These are phyloP conservation scores for Botrytis pseudocinerea DNA, from an alignment of 2,329 filamentous ascomycete species.

Conservation along the genomic window DNA sequence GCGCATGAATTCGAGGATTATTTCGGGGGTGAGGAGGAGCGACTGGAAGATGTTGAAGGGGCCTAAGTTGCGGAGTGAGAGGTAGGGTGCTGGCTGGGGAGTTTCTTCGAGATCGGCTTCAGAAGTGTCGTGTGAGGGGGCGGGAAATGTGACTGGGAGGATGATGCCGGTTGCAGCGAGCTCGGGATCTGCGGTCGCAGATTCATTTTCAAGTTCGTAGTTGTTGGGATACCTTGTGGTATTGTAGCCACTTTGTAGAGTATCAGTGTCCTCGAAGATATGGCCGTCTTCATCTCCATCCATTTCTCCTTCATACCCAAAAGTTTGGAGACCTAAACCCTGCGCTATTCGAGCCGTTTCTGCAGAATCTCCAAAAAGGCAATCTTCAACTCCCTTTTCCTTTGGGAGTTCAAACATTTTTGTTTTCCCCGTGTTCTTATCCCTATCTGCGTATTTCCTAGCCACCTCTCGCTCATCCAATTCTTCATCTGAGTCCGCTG, in stretches of 20 bases:
- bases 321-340: neutral
- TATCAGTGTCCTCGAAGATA: neutral
- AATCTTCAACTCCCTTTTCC: neutral
- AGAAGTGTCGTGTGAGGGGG: too few relatives aligned
- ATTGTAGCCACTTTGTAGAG: neutral
- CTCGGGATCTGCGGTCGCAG: neutral
- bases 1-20: slow-evolving; percentile 1
- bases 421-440: neutral
- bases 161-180: neutral
- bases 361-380: neutral
- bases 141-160: neutral
- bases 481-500: slow-evolving; percentile 1
- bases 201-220: neutral
- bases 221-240: neutral
- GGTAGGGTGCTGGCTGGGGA: neutral
- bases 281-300: neutral
- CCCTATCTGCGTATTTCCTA: neutral
- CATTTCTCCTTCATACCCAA: neutral
- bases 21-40: neutral
- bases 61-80: neutral
- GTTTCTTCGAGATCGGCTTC: neutral
- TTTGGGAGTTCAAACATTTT: neutral
- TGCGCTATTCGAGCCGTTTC: neutral
- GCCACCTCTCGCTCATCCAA: neutral
- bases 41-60: slow-evolving; percentile 16